Percentiles rank a stretch among this genome's conserved stretches.
Evolutionary conservation across 345 rosid genomes (phyloP).

Genomic region (Bruguiera parviflora): DNA sequence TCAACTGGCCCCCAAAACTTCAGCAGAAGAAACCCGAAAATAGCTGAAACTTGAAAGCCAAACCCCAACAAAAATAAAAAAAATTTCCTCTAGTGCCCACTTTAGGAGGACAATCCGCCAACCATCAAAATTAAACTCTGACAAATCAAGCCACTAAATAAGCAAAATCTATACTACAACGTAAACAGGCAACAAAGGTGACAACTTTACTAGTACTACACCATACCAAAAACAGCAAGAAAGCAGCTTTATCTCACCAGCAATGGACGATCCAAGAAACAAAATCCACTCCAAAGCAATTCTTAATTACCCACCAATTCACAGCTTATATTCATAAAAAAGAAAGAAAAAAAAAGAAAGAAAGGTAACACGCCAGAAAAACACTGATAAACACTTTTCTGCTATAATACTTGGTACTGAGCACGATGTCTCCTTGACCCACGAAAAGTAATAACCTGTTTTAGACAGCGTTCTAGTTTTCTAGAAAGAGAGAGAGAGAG

Average conservation of each 20-base stretch:
- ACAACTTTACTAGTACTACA: constrained; percentile 18
- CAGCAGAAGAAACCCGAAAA: constrained; percentile 4
- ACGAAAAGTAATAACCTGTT: neutral
- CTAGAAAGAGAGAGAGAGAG: constrained; percentile 1
- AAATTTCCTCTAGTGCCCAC: constrained; percentile 9
- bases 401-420: neutral
- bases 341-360: neutral
- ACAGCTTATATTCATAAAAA: neutral
- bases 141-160: constrained; percentile 13
- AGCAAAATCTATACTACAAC: neutral
- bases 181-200: constrained; percentile 4
- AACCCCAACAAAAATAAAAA: neutral
- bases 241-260: constrained; percentile 29
- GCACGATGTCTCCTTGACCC: constrained; percentile 4
- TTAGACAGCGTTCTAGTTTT: constrained; percentile 8
- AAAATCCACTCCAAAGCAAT: constrained; percentile 16
- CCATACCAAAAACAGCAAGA: constrained; percentile 4
- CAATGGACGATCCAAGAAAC: constrained; percentile 31
- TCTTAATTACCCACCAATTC: neutral
- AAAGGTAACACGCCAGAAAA: constrained; percentile 4
- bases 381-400: neutral
- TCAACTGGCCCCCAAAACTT: neutral
- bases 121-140: constrained; percentile 12
- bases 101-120: constrained; percentile 22
- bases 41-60: neutral